Conservation (phyloP, 768 basidiomycete species). For the Podaxis sp. region DNA sequence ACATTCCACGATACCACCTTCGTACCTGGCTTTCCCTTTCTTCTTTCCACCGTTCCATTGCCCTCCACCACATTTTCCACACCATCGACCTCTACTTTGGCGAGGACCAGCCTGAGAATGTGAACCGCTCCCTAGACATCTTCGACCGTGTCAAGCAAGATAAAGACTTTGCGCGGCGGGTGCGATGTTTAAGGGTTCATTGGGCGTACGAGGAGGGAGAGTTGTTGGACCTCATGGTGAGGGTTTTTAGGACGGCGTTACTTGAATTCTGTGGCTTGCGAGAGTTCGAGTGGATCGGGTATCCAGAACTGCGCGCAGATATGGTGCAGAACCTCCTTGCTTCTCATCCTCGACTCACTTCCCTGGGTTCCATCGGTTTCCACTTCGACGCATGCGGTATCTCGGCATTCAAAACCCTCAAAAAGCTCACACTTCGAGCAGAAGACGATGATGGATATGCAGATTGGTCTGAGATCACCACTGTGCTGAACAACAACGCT, state of each 20-base stretch:
- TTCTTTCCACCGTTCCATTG: conserved; percentile 63
- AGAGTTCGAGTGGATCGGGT: conserved; percentile 79
- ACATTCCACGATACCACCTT: conserved; percentile 64
- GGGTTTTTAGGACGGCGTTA: conserved; percentile 64
- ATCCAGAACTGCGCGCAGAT: conserved; percentile 67
- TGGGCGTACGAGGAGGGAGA: conserved; percentile 73
- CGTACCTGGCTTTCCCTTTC: conserved; percentile 71
- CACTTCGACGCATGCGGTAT: conserved; percentile 74
- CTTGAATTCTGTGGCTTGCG: conserved; percentile 60
- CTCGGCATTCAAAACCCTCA: conserved; percentile 57
- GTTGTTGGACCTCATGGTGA: conserved; percentile 59
- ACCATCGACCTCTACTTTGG: conserved; percentile 69
- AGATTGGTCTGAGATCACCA: conserved; percentile 66
- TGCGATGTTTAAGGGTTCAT: conserved; percentile 61
- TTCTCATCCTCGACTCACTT: conserved; percentile 52
- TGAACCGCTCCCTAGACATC: conserved; percentile 63
- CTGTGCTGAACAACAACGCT: conserved; percentile 61
- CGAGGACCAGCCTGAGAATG: conserved; percentile 54
- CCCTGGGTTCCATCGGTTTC: conserved; percentile 70
- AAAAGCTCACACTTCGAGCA: conserved; percentile 66
- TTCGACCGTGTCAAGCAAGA: conserved; percentile 68
- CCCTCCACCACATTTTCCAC: conserved; percentile 63
- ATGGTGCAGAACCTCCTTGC: conserved; percentile 59
- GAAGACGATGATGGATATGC: conserved; percentile 74
- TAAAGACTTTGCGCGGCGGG: conserved; percentile 55